Base-by-base conservation (phyloP, 371 early-diverging fungal species). In the Syncephalastrum sp. region DNA sequence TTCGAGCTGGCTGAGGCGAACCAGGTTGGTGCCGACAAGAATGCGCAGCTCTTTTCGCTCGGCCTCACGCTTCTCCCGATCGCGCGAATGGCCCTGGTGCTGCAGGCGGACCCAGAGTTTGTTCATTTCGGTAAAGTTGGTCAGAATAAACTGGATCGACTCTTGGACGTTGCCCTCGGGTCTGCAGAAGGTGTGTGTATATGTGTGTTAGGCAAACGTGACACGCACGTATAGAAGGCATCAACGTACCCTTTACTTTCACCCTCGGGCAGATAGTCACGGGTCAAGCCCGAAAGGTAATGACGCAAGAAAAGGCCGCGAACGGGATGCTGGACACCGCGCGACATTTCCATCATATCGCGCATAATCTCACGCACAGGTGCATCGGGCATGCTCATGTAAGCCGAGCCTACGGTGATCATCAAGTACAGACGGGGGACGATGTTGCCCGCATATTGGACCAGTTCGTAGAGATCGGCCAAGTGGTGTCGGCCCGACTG, bases 81-180 rank as follows among this genome's bases (percentile, higher is more conserved):
- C 98, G 13, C 92, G 81, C 25, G 91, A 89, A 64, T 92, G 89
- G 5, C 99, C 99, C 65, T 94, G 94, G 74, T 95, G 92, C 74
- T 98, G 99, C 56, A 96, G 72, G 0, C 99, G 89, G 14, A 98
- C 97, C 99, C 99, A 98, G 6, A 98, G 83, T 75, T 97, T 98
- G 77, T 97, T 97, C 97, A 96, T 98, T 76, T 98, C 97, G 42
- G 92, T 91, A 71, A 97, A 96, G 69, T 98, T 97, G 43, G 91
- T 92, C 44, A 98, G 77, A 56, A 93, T 91, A 65, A 98, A 98
- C 38, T 90, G 84, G 56, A 96, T 94, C 3, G 95, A 91, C 71
- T 96, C 97, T 50, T 79, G 69, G 25, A 93, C 84, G 60, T 88
- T 89, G 48, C 93, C 94, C 64, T 88, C 87, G 16, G 90, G 87